These are phyloP conservation scores for Peronospora belbahrii DNA, from an alignment of 352 stramenopile species.

Conservation along the genomic window DNA sequence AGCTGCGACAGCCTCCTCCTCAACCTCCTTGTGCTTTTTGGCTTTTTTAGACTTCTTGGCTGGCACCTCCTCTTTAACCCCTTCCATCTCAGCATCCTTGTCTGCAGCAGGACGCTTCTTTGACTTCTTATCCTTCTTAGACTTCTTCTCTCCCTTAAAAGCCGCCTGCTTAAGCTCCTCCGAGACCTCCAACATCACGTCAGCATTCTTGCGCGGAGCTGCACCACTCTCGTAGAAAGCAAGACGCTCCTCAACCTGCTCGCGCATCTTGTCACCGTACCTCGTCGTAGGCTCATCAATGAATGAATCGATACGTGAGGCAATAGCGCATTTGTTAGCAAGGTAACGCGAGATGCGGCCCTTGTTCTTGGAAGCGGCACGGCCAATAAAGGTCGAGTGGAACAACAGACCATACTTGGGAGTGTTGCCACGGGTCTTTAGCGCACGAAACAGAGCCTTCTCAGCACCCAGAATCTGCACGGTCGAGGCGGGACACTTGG, in stretches of 20 bases:
- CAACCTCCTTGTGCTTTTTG: constrained; percentile 59
- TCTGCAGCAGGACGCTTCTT: constrained; percentile 77
- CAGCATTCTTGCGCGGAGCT: constrained; percentile 96
- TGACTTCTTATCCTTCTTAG: constrained; percentile 67
- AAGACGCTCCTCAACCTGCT: constrained; percentile 99
- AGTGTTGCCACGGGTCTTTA: constrained; percentile 99
- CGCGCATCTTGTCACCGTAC: constrained; percentile 98
- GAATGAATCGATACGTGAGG: constrained; percentile 98
- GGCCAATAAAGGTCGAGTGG: constrained; percentile 99
- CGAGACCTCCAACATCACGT: constrained; percentile 97
- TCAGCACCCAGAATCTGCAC: constrained; percentile 99
- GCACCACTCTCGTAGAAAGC: constrained; percentile 99
- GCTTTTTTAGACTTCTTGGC: constrained; percentile 81
- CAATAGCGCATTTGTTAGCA: constrained; percentile 99
- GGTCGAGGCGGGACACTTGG: constrained; percentile 98
- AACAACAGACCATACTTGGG: constrained; percentile 99
- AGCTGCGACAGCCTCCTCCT: constrained; percentile 19
- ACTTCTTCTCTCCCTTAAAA: constrained; percentile 44
- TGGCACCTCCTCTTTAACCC: constrained; percentile 52
- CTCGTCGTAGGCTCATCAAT: constrained; percentile 92
- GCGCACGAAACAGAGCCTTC: constrained; percentile 99
- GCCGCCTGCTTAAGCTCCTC: constrained; percentile 77
- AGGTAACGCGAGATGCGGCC: constrained; percentile 98
- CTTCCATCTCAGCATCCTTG: constrained; percentile 45
- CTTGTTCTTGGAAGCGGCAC: constrained; percentile 99